Base-by-base conservation (phyloP, 2,329 filamentous ascomycete species). In the Alternaria panax region DNA sequence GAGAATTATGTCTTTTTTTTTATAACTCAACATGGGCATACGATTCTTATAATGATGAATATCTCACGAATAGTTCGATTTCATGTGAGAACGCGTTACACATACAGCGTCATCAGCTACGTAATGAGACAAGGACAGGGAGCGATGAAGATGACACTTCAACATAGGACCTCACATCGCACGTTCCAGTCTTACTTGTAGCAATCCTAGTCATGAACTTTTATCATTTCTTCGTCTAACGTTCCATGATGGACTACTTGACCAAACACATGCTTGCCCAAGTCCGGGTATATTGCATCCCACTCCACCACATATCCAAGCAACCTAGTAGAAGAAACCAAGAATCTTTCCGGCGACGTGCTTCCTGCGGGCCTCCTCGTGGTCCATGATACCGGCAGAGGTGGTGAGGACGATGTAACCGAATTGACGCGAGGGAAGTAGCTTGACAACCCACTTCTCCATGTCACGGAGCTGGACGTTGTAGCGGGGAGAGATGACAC, bases 361-460 rank as follows among this genome's bases (percentile, higher is more conserved):
- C 90, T 98, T 98, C 83, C 95, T 88, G 81, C 95, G 88, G 75
- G 95, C 95, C 90, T 99, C 95, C 88, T 99, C 95, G 87, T 99
- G 95, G 87, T 99, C 95, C 94, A 99, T 98, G 84, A 99, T 99
- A 83, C 95, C 95, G 69, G 95, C 93, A 63, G 93, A 97, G 84
- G 95, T 99, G 83, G 95, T 99, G 79, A 99, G 91, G 84, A 99
- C 93, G 80, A 99, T 92, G 86, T 93, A 97, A 80, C 95, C 95
- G 88, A 99, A 99, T 86, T 99, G 95, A 97, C 95, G 95, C 73
- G 95, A 93, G 73, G 95, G 95, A 70, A 99, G 89, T 80, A 99
- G 91, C 90, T 96, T 96, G 86, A 96, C 92, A 78, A 98, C 93
- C 95, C 95, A 99, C 88, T 98, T 97, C 92, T 99, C 95, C 80